phyloP scores from a whole-genome alignment of 2,329 filamentous ascomycete genomes.

The Aspergillus flavus region DNA sequence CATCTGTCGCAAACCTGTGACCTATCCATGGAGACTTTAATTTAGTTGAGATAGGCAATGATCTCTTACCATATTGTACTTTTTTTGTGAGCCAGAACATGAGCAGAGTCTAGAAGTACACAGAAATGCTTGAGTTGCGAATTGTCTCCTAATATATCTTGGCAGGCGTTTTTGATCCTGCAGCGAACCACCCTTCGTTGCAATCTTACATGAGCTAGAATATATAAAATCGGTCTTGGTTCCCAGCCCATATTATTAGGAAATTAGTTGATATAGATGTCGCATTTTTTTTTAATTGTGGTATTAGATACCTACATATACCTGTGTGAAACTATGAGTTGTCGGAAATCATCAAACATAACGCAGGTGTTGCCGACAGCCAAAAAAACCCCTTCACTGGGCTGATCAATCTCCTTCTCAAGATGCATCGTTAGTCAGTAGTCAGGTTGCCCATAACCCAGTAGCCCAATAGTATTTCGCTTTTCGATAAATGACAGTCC shows the following conservation, averaged over 20 bases:
- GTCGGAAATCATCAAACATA: neutral
- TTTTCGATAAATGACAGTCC: neutral
- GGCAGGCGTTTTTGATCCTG: neutral
- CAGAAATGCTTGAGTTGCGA: neutral
- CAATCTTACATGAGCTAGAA: neutral
- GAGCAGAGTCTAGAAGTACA: neutral
- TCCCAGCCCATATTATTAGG: neutral
- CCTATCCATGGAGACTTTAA: neutral
- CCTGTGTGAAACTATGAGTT: neutral
- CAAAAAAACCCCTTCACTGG: neutral
- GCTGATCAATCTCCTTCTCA: neutral
- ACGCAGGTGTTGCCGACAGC: neutral
- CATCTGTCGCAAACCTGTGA: neutral
- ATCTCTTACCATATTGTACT: neutral
- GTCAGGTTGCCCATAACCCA: neutral
- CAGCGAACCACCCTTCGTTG: neutral
- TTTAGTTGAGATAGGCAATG: neutral
- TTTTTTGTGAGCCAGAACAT: neutral
- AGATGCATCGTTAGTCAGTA: neutral
- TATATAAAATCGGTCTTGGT: neutral
- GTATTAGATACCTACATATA: neutral
- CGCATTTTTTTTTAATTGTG: neutral
- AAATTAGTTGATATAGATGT: neutral
- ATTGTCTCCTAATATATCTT: neutral
- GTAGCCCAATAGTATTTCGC: neutral